A percentile compares a stretch with the other conserved stretches of the same genome.
Evolutionary conservation across 2,329 filamentous ascomycete species (phyloP).

Genomic region (Scortechinia acanthostroma): DNA sequence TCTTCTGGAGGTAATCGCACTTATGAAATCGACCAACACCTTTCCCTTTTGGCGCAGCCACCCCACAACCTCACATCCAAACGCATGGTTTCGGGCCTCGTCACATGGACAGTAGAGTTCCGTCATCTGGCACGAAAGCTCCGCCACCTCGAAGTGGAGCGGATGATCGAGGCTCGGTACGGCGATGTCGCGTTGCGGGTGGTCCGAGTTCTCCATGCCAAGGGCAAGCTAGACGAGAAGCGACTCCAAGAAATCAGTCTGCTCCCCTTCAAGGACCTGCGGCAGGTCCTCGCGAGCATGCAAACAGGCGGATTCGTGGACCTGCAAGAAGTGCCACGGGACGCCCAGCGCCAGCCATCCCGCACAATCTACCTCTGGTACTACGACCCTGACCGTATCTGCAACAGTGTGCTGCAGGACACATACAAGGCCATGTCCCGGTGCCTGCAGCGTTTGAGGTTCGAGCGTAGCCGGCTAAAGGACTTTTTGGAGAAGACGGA

Average conservation of each 20-base stretch:
- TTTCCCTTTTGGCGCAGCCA: background rate
- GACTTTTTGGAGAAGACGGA: constrained; percentile 1
- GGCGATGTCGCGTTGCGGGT: constrained; percentile 1
- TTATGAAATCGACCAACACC: background rate
- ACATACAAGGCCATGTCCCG: constrained; percentile 2
- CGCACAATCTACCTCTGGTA: background rate
- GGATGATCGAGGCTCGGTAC: background rate
- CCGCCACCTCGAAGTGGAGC: background rate
- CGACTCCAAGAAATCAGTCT: background rate
- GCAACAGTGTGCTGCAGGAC: background rate
- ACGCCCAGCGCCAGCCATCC: background rate
- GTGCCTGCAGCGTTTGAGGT: background rate
- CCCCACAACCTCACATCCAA: background rate
- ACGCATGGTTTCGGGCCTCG: background rate
- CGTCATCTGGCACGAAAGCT: background rate
- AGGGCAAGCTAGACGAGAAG: constrained; percentile 1
- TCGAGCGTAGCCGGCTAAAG: background rate
- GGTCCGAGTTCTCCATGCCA: background rate
- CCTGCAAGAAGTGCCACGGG: background rate
- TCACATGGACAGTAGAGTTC: background rate
- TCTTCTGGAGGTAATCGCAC: background rate
- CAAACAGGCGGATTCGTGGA: background rate
- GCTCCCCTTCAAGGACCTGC: constrained; percentile 1
- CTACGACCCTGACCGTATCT: background rate
- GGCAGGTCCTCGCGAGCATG: constrained; percentile 1